A percentile compares a stretch with the other conserved stretches of the same genome.
Evolutionary conservation across 108 stramenopile species (phyloP).

Genomic region (Epithemia pelagica): DNA sequence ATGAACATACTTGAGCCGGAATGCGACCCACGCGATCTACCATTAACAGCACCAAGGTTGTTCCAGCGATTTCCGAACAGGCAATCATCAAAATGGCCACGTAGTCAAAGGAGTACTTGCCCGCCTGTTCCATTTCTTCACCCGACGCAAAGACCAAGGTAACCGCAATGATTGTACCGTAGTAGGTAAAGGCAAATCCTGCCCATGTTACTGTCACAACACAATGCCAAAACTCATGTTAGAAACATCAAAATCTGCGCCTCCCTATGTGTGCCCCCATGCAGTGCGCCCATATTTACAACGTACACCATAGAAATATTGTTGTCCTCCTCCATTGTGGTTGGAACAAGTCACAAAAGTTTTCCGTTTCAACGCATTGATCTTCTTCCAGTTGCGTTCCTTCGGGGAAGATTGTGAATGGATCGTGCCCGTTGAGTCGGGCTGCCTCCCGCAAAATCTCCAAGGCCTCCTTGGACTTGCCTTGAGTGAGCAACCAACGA

Average conservation of each 20-base stretch:
- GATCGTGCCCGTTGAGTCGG: conserved; percentile 36
- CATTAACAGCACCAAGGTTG: conserved; percentile 18
- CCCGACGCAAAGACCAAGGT: conserved; percentile 40
- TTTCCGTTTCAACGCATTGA: conserved; percentile 7
- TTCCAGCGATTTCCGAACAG: conserved; percentile 56
- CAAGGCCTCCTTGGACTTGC: conserved; percentile 47
- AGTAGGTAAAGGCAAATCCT: conserved; percentile 10
- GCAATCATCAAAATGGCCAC: conserved; percentile 36
- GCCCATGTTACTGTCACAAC: conserved; percentile 1
- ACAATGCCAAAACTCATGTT: too few species aligned
- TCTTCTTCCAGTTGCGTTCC: conserved; percentile 22
- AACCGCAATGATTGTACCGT: conserved; percentile 36
- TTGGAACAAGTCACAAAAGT: conserved; percentile 22
- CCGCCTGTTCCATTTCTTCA: neutral
- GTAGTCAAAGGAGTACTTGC: conserved; percentile 30
- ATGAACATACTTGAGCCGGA: neutral
- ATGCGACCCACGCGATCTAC: conserved; percentile 9
- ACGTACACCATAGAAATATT: conserved; percentile 24
- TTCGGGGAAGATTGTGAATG: conserved; percentile 28
- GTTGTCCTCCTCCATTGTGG: conserved; percentile 45
- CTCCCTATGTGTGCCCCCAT: too few species aligned
- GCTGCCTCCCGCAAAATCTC: conserved; percentile 43
- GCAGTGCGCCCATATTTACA: too few species aligned
- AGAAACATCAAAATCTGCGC: too few species aligned
- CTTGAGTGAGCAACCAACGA: conserved; percentile 36